Evolutionary conservation across 2,329 filamentous ascomycete genomes (phyloP), one percentile per base, ranked within the genome.

Genomic region (Fusarium chlamydosporum): DNA sequence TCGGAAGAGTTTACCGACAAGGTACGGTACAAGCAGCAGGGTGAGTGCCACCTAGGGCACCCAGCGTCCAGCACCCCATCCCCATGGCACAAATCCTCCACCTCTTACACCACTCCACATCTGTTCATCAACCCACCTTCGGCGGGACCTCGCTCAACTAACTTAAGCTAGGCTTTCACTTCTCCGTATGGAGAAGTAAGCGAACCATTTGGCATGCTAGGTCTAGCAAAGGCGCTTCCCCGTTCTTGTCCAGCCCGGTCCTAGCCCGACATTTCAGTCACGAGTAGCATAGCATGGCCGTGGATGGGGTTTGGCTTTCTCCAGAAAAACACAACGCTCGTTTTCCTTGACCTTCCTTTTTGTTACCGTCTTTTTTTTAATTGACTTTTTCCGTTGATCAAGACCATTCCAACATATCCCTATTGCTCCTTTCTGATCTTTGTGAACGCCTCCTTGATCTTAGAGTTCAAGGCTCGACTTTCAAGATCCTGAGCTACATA

Each of bases 71-170:
- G 55, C 66, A 68, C 66, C 59, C 69, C 61, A 71, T 66, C 66
- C 59, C 69, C 61, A 71, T 66, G 65, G 50, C 59, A 56, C 60
- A 70, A 70, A 61, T 72, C 65, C 70, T 69, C 72, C 71, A 73
- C 67, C 67, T 70, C 64, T 70, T 70, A 65, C 67, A 67, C 65
- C 68, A 61, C 67, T 74, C 72, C 72, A 72, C 72, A 72, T 74
- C 72, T 75, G 68, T 71, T 65, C 71, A 68, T 71, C 72, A 66
- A 74, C 71, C 71, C 72, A 70, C 70, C 72, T 61, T 74, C 72
- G 72, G 72, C 72, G 72, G 72, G 72, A 74, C 72, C 68, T 74
- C 70, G 72, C 71, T 74, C 68, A 72, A 65, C 71, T 71, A 74
- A 66, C 68, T 63, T 58, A 56, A 63, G 59, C 71, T 73, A 74